Conservation (phyloP, 2,329 filamentous ascomycete genomes). For the Fusarium neocosmosporiellum region DNA sequence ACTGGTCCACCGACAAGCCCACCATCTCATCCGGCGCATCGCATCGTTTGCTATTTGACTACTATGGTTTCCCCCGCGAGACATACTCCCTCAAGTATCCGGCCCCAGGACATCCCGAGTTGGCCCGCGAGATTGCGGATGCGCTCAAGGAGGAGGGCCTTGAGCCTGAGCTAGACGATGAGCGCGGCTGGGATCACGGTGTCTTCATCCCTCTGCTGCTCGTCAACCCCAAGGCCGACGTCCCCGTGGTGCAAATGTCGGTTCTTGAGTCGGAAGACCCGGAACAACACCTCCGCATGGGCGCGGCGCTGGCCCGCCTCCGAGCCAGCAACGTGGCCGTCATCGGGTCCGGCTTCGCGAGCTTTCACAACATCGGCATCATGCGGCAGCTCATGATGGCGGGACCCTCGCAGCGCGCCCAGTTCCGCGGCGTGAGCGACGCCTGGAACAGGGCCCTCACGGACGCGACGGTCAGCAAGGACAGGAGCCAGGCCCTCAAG, state of each 20-base stretch:
- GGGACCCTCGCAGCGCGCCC: conserved; percentile 31
- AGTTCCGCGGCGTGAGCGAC: conserved; percentile 43
- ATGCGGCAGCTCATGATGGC: conserved; percentile 54
- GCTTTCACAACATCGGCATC: conserved; percentile 64
- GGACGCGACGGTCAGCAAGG: conserved; percentile 51
- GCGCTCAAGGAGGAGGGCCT: conserved; percentile 61
- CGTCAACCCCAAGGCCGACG: conserved; percentile 61
- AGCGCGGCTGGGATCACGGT: conserved; percentile 68
- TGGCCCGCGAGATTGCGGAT: conserved; percentile 62
- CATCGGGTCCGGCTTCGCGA: conserved; percentile 69
- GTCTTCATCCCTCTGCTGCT: conserved; percentile 69
- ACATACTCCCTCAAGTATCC: conserved; percentile 66
- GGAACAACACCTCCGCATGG: conserved; percentile 61
- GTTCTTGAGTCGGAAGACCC: conserved; percentile 65
- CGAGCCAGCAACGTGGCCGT: conserved; percentile 67
- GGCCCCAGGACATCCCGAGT: conserved; percentile 64
- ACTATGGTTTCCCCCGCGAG: conserved; percentile 68
- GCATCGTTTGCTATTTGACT: conserved; percentile 67
- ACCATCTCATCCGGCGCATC: conserved; percentile 61
- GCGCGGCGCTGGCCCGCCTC: conserved; percentile 61
- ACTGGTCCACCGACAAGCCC: conserved; percentile 64
- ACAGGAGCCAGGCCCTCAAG: conserved; percentile 52
- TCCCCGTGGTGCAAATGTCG: conserved; percentile 68
- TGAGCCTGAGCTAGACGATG: conserved; percentile 50
- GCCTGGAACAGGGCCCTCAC: conserved; percentile 61